Evolutionary conservation across 2,329 filamentous ascomycete species (phyloP).

Genomic region (Hymenoscyphus fraxineus): DNA sequence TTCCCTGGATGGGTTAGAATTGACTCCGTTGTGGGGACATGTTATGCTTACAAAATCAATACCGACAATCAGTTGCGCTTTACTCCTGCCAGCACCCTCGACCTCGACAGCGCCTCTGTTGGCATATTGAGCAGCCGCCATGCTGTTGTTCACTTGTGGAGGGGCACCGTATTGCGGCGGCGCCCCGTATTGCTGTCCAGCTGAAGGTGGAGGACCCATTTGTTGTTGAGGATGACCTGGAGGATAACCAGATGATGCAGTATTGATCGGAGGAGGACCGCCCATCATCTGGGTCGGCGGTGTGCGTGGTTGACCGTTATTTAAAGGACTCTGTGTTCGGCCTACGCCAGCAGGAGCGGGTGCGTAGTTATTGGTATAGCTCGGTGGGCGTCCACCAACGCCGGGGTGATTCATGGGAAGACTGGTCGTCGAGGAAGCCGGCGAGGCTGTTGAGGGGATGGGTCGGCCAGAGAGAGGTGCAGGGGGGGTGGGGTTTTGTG

Average conservation of each 20-base stretch:
- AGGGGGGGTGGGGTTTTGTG: constrained; percentile 32
- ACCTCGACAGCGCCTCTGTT: constrained; percentile 60
- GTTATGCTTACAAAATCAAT: constrained; percentile 83
- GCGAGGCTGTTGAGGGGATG: constrained; percentile 42
- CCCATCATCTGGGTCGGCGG: constrained; percentile 42
- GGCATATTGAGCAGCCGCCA: constrained; percentile 31
- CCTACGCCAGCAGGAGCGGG: constrained; percentile 46
- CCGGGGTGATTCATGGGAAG: constrained; percentile 62
- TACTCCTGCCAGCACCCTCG: constrained; percentile 82
- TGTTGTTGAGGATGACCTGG: constrained; percentile 46
- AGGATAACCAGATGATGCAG: constrained; percentile 57
- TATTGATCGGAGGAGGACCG: constrained; percentile 65
- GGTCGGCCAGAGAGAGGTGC: constrained; percentile 28
- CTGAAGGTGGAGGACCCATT: constrained; percentile 33
- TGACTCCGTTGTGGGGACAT: constrained; percentile 25
- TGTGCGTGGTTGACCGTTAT: constrained; percentile 30
- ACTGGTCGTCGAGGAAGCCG: constrained; percentile 44
- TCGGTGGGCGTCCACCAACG: constrained; percentile 58
- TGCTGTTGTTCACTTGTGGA: constrained; percentile 23
- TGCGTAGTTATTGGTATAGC: constrained; percentile 56
- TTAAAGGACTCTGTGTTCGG: constrained; percentile 44
- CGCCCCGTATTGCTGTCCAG: constrained; percentile 33
- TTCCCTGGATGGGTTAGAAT: constrained; percentile 58
- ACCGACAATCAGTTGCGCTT: constrained; percentile 95
- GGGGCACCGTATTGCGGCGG: constrained; percentile 33